Evolutionary conservation across 257 asterid species (phyloP).

Genomic region (Solanum megistacrolobum): DNA sequence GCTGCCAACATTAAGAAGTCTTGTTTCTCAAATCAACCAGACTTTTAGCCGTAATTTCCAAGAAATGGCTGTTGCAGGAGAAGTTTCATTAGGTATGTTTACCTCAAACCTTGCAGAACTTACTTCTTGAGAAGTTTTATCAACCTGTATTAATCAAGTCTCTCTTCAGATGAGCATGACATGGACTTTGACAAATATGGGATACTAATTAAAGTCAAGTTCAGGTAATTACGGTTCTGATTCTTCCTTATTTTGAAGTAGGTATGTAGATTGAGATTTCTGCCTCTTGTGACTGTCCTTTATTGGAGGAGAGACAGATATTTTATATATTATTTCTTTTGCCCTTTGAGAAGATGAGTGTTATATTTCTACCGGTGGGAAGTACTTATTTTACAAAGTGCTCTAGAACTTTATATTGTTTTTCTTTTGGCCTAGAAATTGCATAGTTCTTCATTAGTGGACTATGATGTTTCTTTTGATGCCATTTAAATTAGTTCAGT

Average conservation of each 20-base stretch:
- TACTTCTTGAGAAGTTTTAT: background rate
- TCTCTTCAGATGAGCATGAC: slow-evolving; percentile 64
- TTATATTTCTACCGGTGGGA: background rate
- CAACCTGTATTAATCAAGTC: slow-evolving; percentile 6
- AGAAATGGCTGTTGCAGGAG: slow-evolving; percentile 99
- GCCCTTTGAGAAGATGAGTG: background rate
- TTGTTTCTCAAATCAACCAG: slow-evolving; percentile 67
- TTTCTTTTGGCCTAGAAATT: background rate
- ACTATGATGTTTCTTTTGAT: background rate
- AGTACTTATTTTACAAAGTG: background rate
- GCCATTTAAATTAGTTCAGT: background rate
- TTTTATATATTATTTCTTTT: background rate
- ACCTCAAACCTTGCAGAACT: background rate
- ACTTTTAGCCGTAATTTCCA: slow-evolving; percentile 82
- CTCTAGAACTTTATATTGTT: background rate
- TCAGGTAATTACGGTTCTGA: slow-evolving; percentile 48
- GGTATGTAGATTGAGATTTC: background rate
- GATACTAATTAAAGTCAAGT: slow-evolving; percentile 85
- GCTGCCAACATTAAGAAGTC: slow-evolving; percentile 78
- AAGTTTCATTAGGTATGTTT: slow-evolving; percentile 71
- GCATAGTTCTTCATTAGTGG: background rate
- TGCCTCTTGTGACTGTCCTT: background rate
- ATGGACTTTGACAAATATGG: slow-evolving; percentile 87
- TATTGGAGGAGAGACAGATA: background rate
- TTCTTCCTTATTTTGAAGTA: background rate